Base-by-base conservation (phyloP, 805 yeast genomes). In the Wickerhamomyces mucosus region DNA sequence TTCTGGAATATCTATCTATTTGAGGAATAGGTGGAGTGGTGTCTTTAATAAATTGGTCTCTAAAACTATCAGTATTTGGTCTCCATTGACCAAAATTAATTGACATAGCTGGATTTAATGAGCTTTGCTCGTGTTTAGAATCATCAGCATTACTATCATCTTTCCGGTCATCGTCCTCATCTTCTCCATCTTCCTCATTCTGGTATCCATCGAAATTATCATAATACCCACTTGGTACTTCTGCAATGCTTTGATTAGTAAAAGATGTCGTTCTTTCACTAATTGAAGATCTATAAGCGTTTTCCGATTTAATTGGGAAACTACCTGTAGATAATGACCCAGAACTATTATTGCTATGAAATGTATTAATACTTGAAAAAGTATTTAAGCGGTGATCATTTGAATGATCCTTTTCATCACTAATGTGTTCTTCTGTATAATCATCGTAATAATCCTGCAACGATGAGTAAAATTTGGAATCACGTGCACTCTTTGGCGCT, bases 41-140 rank as follows among this genome's bases (percentile, higher is more conserved):
- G 6, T 59, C 67, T 39, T 53, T 56, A 26, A 69, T 67, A 34
- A 69, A 69, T 32, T 63, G 64, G 36, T 67, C 73, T 32, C 75
- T 54, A 45, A 50, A 68, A 24, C 55, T 56, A 20, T 55, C 59
- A 7, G 78, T 73, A 42, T 74, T 69, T 3, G 80, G 80, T 45
- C 63, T 66, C 81, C 82, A 75, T 18, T 55, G 55, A 3, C 75
- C 76, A 55, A 70, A 56, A 35, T 60, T 66, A 26, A 70, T 51
- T 4, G 59, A 55, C 36, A 48, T 29, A 1, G 53, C 54, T 9
- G 51, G 45, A 13, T 48, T 48, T 26, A 50, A 18, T 9, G 21
- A 11, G 11, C 16, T 29, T n/a, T n/a, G n/a, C n/a, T n/a, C n/a
- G n/a, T n/a, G n/a, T n/a, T n/a, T n/a, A 15, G 15, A 14, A 23